phyloP scores from a whole-genome alignment of 345 rosid species.

The Brassica rapa region DNA sequence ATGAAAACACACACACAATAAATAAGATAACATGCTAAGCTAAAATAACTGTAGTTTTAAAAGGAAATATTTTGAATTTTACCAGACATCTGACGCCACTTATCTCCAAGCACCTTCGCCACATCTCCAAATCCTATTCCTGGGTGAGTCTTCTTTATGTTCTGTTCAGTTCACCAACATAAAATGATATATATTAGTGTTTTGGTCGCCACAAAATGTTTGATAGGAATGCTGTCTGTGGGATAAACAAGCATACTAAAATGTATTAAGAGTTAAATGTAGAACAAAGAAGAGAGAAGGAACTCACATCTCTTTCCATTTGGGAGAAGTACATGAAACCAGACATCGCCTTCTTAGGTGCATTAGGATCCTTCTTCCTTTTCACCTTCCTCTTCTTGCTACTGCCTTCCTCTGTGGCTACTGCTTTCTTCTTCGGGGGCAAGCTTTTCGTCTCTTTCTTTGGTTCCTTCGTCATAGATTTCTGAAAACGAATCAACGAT shows the following conservation, averaged over 20 bases:
- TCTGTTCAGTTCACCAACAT: constrained; percentile 48
- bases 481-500: constrained; percentile 49
- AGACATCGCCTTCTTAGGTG: constrained; percentile 81
- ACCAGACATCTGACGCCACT: constrained; percentile 85
- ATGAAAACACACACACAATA: neutral
- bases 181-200: neutral
- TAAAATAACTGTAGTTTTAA: neutral
- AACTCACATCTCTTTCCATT: constrained; percentile 80
- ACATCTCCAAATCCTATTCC: constrained; percentile 70
- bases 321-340: constrained; percentile 77
- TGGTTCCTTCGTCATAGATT: constrained; percentile 65
- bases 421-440: constrained; percentile 63
- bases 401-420: constrained; percentile 67
- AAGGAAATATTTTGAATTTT: neutral
- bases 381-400: constrained; percentile 77
- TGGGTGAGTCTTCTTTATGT: constrained; percentile 70
- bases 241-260: neutral
- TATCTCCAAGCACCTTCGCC: constrained; percentile 68
- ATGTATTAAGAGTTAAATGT: neutral
- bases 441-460: constrained; percentile 64
- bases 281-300: constrained; percentile 3
- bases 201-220: neutral
- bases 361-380: constrained; percentile 96
- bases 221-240: neutral
- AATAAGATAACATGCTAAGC: neutral